Evolutionary conservation across 192 early-diverging fungal species (phyloP), one percentile per base, ranked within the genome.

Genomic region (Gaertneriomyces sp.): DNA sequence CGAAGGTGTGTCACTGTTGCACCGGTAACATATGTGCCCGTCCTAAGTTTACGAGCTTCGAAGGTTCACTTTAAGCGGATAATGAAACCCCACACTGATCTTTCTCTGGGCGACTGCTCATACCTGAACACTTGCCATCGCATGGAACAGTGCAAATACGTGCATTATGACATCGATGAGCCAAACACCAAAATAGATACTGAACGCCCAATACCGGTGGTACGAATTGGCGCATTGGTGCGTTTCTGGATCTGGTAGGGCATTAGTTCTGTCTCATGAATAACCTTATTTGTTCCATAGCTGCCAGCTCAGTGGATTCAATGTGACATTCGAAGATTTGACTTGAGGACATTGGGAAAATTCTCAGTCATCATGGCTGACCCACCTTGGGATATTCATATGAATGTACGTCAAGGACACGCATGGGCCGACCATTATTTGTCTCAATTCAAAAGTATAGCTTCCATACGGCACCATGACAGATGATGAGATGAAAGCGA

Each of bases 331-430:
- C 73, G 85, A 6, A 75, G 61, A 25, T 67, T 87, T 9, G 82
- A 87, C 49, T 79, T 85, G 47, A 64, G 60, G 7, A 56, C 76
- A 8, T 63, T 84, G 9, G 85, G 85, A 14, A 81, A 87, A 60
- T 87, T 84, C 51, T 49, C 74, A 12, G 79, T 87, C 10, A 87
- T 87, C 25, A 84, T 87, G 79, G 83, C 83, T 3, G 84, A 87
- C 61, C 85, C 85, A 6, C 85, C 85, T 4, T 87, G 85, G 85
- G 85, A 87, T 64, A 87, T 87, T 47, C 85, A 85, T 63, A 87
- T 87, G 85, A 63, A 50, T 25, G 61, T 63, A 53, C 53, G 61
- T 25, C 4, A 1, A 56, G 12, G 6, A 44, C n/a, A 20, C 4
- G 45, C 14, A 17, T n/a, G 12, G 19, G 40, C 6, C 6, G 16